Evolutionary conservation across 805 yeast genomes (phyloP).

Genomic region (Wickerhamomyces tratensis): DNA sequence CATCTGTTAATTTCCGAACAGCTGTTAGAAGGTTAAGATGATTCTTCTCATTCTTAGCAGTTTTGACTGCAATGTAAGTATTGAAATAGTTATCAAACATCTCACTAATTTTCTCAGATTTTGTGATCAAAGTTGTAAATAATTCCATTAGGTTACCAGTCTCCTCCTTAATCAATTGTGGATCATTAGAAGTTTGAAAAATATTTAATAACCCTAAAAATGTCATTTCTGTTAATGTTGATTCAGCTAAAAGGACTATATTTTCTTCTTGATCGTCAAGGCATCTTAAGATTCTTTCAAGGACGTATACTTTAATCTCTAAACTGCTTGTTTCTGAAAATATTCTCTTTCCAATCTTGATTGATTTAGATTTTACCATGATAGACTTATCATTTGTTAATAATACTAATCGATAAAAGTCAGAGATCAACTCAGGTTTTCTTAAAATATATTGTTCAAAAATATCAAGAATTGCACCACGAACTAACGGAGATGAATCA

Average conservation of each 20-base stretch:
- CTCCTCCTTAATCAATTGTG: slow-evolving; percentile 1
- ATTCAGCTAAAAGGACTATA: slow-evolving; percentile 32
- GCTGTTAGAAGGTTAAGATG: slow-evolving; percentile 12
- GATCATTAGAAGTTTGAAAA: not conserved
- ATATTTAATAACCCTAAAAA: slow-evolving; percentile 14
- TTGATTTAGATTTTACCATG: slow-evolving; percentile 53
- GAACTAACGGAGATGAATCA: slow-evolving; percentile 61
- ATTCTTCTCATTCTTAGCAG: slow-evolving; percentile 10
- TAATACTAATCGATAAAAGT: slow-evolving; percentile 31
- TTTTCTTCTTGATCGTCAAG: slow-evolving; percentile 65
- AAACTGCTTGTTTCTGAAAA: slow-evolving; percentile 25
- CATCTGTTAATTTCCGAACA: slow-evolving; percentile 22
- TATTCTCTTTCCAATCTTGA: slow-evolving; percentile 40
- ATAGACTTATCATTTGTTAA: slow-evolving; percentile 47
- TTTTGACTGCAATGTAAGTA: slow-evolving; percentile 28
- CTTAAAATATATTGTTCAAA: slow-evolving; percentile 36
- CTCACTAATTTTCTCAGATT: slow-evolving; percentile 29
- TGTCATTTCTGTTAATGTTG: slow-evolving; percentile 28
- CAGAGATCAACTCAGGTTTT: slow-evolving; percentile 34
- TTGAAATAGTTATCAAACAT: slow-evolving; percentile 39
- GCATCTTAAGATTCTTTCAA: slow-evolving; percentile 42
- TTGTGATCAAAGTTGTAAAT: slow-evolving; percentile 28
- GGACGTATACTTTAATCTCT: slow-evolving; percentile 29
- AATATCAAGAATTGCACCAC: slow-evolving; percentile 69
- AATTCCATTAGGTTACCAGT: slow-evolving; percentile 16